Percentiles rank a stretch among this genome's conserved stretches.
Evolutionary conservation across 495 filamentous ascomycete genomes (phyloP).

Genomic region (Neurospora pannonica): DNA sequence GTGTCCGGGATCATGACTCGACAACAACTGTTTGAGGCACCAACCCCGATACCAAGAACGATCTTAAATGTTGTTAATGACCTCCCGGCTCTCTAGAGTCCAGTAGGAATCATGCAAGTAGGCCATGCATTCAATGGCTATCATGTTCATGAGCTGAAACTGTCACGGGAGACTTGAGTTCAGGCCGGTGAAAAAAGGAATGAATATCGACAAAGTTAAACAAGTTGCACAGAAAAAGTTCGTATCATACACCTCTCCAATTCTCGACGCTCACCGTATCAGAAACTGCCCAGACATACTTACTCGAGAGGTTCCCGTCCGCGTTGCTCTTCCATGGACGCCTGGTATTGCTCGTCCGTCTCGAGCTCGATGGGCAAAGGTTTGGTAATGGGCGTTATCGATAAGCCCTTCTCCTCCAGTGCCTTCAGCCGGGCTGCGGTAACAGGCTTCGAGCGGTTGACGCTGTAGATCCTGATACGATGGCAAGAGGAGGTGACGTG

Average conservation of each 20-base stretch:
- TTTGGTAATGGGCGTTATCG: conserved; percentile 41
- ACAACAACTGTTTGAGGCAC: background rate
- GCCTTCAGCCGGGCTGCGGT: conserved; percentile 42
- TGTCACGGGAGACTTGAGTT: background rate
- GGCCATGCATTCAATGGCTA: background rate
- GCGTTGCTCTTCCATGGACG: conserved; percentile 34
- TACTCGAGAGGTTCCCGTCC: conserved; percentile 32
- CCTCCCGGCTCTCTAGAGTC: background rate
- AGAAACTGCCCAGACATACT: background rate
- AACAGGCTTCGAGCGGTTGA: conserved; percentile 41
- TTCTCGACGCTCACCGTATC: background rate
- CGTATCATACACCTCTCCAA: background rate
- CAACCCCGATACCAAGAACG: background rate
- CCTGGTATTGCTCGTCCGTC: conserved; percentile 37
- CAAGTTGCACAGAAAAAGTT: background rate
- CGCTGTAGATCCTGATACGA: conserved; percentile 53
- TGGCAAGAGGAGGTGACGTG: conserved; percentile 60
- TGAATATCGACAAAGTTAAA: background rate
- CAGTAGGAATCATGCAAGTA: background rate
- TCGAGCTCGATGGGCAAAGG: conserved; percentile 38
- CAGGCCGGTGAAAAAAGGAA: background rate
- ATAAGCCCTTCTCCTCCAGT: conserved; percentile 36
- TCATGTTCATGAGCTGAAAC: background rate
- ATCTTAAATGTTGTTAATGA: background rate
- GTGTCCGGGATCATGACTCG: background rate